Percentiles rank a stretch among this genome's conserved stretches.
phyloP scores from a whole-genome alignment of 768 basidiomycete species.

The Agrocybe pediades region DNA sequence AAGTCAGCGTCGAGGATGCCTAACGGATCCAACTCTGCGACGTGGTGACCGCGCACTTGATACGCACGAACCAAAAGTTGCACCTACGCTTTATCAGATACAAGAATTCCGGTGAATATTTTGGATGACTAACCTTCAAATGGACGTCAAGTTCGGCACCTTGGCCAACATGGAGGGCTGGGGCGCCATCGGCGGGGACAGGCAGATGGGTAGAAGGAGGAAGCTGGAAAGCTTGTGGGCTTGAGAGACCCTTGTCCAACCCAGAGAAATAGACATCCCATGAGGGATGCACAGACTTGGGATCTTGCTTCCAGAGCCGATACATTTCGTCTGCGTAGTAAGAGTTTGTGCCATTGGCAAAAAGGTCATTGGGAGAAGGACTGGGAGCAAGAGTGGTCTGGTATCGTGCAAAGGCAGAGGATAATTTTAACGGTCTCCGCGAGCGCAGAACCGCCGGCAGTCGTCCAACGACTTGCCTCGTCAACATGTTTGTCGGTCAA shows the following conservation, averaged over 20 bases:
- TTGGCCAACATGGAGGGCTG: constrained; percentile 66
- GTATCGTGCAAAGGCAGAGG: not conserved
- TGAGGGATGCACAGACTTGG: constrained; percentile 87
- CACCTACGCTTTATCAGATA: constrained; percentile 52
- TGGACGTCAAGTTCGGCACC: constrained; percentile 89
- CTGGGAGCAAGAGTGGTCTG: constrained; percentile 20
- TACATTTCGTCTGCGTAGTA: constrained; percentile 99
- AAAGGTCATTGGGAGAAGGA: constrained; percentile 82
- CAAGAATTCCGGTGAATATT: not conserved
- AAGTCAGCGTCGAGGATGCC: constrained; percentile 92
- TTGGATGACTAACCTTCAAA: constrained; percentile 69
- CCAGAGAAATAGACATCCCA: constrained; percentile 96
- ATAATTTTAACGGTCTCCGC: not conserved
- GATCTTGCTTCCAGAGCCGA: constrained; percentile 87
- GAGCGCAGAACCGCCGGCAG: constrained; percentile 3
- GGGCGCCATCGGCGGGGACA: constrained; percentile 76
- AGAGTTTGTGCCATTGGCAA: constrained; percentile 93
- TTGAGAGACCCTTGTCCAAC: constrained; percentile 83
- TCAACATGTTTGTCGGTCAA: constrained; percentile 8
- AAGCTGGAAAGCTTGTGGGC: constrained; percentile 80
- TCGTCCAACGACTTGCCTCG: constrained; percentile 11
- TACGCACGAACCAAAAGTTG: constrained; percentile 98
- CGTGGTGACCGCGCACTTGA: constrained; percentile 97
- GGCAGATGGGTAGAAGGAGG: constrained; percentile 72
- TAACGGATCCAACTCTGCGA: constrained; percentile 94